Evolutionary conservation across 192 early-diverging fungal genomes (phyloP).

Genomic region (Coemansia reversa): DNA sequence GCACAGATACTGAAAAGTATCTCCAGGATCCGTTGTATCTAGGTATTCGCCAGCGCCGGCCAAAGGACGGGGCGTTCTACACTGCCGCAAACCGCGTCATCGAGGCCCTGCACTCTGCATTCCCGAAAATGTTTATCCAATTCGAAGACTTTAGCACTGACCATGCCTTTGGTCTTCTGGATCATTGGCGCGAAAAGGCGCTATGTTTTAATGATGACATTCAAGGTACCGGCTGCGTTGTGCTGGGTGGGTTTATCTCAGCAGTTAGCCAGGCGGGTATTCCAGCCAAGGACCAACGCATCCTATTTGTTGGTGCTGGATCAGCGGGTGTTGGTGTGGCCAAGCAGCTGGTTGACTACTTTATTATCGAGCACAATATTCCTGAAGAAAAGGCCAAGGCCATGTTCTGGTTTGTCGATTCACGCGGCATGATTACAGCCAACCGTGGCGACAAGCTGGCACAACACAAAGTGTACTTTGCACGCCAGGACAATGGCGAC

Average conservation of each 20-base stretch:
- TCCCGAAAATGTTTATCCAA: constrained; percentile 87
- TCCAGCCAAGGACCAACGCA: constrained; percentile 69
- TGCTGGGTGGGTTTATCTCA: constrained; percentile 89
- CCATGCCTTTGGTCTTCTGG: constrained; percentile 83
- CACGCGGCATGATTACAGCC: constrained; percentile 82
- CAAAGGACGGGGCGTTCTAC: constrained; percentile 67
- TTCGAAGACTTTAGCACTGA: constrained; percentile 96
- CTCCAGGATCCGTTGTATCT: constrained; percentile 87
- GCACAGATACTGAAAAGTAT: constrained; percentile 79
- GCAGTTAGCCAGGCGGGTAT: constrained; percentile 71
- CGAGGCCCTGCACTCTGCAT: constrained; percentile 63
- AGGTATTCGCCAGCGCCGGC: constrained; percentile 68
- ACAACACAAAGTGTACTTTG: constrained; percentile 80
- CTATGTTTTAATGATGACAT: constrained; percentile 87
- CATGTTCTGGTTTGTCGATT: constrained; percentile 80
- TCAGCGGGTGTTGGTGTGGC: constrained; percentile 93
- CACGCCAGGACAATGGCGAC: constrained; percentile 78
- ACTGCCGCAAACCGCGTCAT: constrained; percentile 76
- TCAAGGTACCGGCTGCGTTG: constrained; percentile 76
- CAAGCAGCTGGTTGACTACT: constrained; percentile 78
- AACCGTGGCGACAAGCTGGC: constrained; percentile 84
- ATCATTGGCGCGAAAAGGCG: constrained; percentile 70
- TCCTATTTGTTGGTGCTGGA: constrained; percentile 91
- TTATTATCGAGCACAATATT: constrained; percentile 69
- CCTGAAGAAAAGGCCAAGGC: constrained; percentile 60